Base-by-base conservation (phyloP, 2,329 filamentous ascomycete genomes). In the Cordyceps javanica region DNA sequence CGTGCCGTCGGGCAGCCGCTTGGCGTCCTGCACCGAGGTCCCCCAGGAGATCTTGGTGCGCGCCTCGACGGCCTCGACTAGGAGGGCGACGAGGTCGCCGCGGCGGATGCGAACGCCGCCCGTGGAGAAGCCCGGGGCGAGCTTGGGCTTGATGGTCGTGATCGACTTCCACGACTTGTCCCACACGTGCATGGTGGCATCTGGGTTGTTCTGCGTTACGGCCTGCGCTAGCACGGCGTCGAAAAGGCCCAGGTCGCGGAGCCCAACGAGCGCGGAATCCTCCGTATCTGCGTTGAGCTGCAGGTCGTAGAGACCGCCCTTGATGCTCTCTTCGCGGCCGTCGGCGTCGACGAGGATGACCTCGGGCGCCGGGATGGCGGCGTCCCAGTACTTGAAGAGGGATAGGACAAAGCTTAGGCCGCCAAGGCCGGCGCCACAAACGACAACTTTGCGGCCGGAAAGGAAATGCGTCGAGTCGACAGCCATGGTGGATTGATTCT, bases 361-460 rank as follows among this genome's bases (percentile, higher is more conserved):
- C 16, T 62, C 59, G 26, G 72, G 72, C 2, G 64, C 62, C 11
- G 59, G 48, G 19, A 63, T 50, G 5, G 58, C 59, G 3, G 63
- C 50, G 16, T 66, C 60, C 69, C 72, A 75, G 7, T 67, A 65
- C 54, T 71, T 70, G 54, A 64, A 65, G 25, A 76, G 64, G 16
- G 72, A 67, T 52, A 69, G 61, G 41, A 65, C 68, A 59, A 77
- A 76, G 5, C 72, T 61, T 21, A 74, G 67, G 13, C 74, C 71
- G 21, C 69, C 69, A n/a, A 75, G 69, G 21, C 73, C 74, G 25
- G 67, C 70, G 30, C 73, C 73, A 25, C 70, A 65, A 36, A 76
- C 64, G 19, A 74, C 63, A 48, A 75, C 72, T 44, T 65, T 70
- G 62, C 73, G 73, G 21, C 67, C 66, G 7, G 66, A 63, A 44